Conservation (phyloP, 495 filamentous ascomycete genomes). For the Pyrenula massariospora region DNA sequence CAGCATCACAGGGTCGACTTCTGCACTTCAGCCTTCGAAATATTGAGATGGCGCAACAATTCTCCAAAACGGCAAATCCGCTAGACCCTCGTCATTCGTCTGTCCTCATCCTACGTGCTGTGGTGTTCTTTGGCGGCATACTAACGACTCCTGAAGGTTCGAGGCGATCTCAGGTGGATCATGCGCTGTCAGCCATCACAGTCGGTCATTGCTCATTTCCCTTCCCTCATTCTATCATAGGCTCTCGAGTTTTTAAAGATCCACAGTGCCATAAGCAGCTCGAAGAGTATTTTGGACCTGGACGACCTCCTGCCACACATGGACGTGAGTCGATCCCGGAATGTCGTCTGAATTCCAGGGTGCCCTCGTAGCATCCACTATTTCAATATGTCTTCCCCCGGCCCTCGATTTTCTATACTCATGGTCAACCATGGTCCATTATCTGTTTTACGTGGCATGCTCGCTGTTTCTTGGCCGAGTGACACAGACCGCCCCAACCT, state of each 20-base stretch:
- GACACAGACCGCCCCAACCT: conserved; percentile 9
- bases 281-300: neutral
- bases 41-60: neutral
- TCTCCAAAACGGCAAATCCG: neutral
- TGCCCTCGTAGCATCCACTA: neutral
- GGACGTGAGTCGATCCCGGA: neutral
- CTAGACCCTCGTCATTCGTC: too few species aligned
- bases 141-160: neutral
- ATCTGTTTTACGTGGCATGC: neutral
- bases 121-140: neutral
- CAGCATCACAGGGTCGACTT: neutral
- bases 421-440: neutral
- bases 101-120: neutral
- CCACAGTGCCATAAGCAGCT: neutral
- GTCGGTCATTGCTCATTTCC: neutral
- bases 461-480: neutral
- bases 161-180: neutral
- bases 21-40: neutral
- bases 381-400: neutral
- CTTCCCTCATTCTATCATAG: neutral
- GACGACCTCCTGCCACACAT: neutral
- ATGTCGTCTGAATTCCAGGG: neutral
- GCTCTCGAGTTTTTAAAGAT: neutral
- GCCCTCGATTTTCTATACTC: neutral
- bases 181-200: neutral